Evolutionary conservation across 345 rosid species (phyloP), one percentile per base, ranked within the genome.

Genomic region (Barbarea vulgaris): DNA sequence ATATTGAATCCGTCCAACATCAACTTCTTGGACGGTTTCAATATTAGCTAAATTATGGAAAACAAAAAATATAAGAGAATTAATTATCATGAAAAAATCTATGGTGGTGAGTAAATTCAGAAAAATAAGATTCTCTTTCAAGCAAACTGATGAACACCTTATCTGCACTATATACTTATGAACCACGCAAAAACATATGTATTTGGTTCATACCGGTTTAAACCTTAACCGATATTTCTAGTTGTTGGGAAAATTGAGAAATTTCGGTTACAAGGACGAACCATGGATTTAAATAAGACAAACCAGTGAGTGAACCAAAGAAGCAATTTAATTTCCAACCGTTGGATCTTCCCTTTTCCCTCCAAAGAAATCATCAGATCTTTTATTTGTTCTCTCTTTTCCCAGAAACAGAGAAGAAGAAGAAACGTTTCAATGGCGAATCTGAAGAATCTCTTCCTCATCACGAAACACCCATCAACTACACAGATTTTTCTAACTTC

Each of bases 401-500:
- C 22, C 10, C 28, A 3, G 44, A 48, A 57, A 46, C 67, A 66
- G 72, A 56, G 46, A 24, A 54, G 24, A 52, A 53, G 48, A 69
- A 24, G 17, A 46, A 31, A 52, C 48, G 22, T 52, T n/a, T 33
- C 72, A 77, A 77, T 77, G 81, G 77, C 77, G 73, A 55, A 70
- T 71, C 48, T 64, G 10, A 77, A 77, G 76, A 71, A 37, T 9
- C 55, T 77, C 48, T 54, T 77, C 56, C 48, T 65, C 55, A 28
- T 65, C 63, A 77, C 73, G 61, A 64, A 64, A 65, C 67, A 71
- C 42, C 69, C 57, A 55, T 79, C 84, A 77, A 78, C 73, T 41
- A 79, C 80, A 57, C 85, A 81, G 27, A 73, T 83, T 52, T 60
- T 84, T 19, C 64, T 75, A 56, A 76, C 79, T 27, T 82, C 7